Evolutionary conservation across 108 stramenopile genomes (phyloP).

Genomic region (Cyclotella sp.): DNA sequence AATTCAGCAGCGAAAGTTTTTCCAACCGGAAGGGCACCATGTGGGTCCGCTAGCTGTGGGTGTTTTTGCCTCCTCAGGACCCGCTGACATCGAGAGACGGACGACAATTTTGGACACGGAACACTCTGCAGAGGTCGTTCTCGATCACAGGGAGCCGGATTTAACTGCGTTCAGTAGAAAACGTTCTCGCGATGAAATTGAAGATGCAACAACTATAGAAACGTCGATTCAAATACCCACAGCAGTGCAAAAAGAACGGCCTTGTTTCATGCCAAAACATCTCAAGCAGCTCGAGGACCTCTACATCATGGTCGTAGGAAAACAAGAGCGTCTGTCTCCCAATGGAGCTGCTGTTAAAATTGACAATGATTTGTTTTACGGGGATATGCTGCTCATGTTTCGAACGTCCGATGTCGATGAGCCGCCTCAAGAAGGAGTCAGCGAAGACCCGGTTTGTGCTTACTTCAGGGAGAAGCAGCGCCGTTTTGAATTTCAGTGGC

Average conservation of each 20-base stretch:
- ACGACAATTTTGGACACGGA: not conserved
- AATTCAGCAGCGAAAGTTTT: not conserved
- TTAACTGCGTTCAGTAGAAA: not conserved
- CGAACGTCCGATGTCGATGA: conserved; percentile 85
- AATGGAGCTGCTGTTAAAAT: conserved; percentile 47
- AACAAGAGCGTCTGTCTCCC: conserved; percentile 52
- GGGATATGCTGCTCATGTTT: conserved; percentile 85
- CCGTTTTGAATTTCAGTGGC: conserved; percentile 94
- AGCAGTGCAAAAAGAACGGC: not conserved
- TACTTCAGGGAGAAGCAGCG: conserved; percentile 83
- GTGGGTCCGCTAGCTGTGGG: not conserved
- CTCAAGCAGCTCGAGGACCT: conserved; percentile 39
- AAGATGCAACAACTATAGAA: not conserved
- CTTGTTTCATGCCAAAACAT: conserved; percentile 19
- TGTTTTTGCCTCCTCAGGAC: not conserved
- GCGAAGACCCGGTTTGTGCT: conserved; percentile 48
- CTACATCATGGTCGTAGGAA: conserved; percentile 54
- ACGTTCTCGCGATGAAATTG: conserved; percentile 5
- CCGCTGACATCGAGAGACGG: not conserved
- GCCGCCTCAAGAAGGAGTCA: conserved; percentile 25
- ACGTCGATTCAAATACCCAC: not conserved
- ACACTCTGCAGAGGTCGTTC: not conserved
- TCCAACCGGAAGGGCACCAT: not conserved
- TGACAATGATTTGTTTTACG: conserved; percentile 83
- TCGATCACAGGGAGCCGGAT: conserved; percentile 2